A percentile compares a stretch with the other conserved stretches of the same genome.
Conservation (phyloP, 768 basidiomycete species). For the Daedaleopsis sinensis region DNA sequence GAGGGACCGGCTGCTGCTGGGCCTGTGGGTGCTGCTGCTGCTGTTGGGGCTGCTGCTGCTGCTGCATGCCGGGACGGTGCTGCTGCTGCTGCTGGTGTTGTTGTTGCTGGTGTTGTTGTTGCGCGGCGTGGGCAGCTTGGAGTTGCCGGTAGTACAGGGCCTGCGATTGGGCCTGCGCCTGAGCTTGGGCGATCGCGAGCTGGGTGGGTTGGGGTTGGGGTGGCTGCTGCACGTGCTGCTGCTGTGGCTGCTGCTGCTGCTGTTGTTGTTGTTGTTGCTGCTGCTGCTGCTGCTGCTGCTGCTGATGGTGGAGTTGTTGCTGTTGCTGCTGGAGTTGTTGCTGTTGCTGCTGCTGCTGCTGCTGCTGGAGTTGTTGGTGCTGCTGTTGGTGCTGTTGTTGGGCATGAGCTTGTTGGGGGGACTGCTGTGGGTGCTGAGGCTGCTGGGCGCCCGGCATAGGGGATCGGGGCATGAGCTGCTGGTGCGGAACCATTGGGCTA, state of each 20-base stretch:
- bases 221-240: conserved; percentile 6
- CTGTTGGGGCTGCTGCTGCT: conserved; percentile 25
- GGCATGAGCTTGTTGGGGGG: background rate
- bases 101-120: background rate
- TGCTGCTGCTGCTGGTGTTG: background rate
- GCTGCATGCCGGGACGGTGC: conserved; percentile 22
- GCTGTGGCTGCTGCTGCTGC: conserved; percentile 8
- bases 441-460: conserved; percentile 24
- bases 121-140: conserved; percentile 2
- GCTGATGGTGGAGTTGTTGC: no score
- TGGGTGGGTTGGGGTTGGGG: background rate
- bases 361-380: background rate
- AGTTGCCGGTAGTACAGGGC: background rate
- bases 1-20: conserved; percentile 12
- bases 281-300: conserved; percentile 6
- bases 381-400: conserved; percentile 5
- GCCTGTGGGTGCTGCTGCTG: conserved; percentile 16
- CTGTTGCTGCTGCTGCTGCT: conserved; percentile 6
- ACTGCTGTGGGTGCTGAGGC: background rate
- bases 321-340: background rate
- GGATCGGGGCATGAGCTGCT: conserved; percentile 22
- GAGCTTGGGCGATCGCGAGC: background rate
- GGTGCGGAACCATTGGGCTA: conserved; percentile 25
- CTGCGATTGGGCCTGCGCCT: background rate
- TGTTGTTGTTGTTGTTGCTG: background rate